phyloP scores from a whole-genome alignment of 2,329 filamentous ascomycete species.

The Penicillium thymicola region DNA sequence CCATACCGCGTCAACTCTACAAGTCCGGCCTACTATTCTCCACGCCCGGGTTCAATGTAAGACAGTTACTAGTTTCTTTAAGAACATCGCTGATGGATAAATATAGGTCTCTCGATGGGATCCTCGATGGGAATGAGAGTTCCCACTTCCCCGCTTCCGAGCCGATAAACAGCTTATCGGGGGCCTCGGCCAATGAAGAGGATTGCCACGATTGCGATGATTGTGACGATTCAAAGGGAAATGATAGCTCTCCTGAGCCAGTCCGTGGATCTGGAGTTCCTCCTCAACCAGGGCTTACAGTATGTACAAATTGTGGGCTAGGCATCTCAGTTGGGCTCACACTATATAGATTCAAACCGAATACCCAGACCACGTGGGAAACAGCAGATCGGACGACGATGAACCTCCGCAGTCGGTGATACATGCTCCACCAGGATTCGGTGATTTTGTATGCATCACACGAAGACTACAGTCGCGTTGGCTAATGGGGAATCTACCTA shows the following conservation, averaged over 20 bases:
- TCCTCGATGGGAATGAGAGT: constrained; percentile 4
- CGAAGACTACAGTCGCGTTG: not conserved
- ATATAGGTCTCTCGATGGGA: constrained; percentile 16
- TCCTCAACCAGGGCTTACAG: constrained; percentile 23
- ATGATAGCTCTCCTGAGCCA: not conserved
- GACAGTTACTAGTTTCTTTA: not conserved
- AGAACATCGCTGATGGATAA: constrained; percentile 4
- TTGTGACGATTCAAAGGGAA: not conserved
- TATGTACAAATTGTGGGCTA: constrained; percentile 13
- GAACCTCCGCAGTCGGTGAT: constrained; percentile 75
- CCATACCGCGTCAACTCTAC: constrained; percentile 18
- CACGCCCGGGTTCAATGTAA: constrained; percentile 22
- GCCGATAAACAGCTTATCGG: constrained; percentile 4
- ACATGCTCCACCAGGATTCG: constrained; percentile 80
- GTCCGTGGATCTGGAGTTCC: constrained; percentile 1
- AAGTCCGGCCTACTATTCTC: constrained; percentile 11
- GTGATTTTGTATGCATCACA: constrained; percentile 63
- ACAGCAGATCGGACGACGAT: constrained; percentile 62
- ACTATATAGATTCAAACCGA: constrained; percentile 32
- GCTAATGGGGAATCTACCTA: constrained; percentile 2
- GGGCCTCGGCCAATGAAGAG: not conserved
- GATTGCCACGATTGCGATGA: not conserved
- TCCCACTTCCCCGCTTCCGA: constrained; percentile 4
- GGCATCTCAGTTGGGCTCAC: not conserved
- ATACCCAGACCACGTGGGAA: constrained; percentile 14